Percentiles rank a stretch among this genome's conserved stretches.
Evolutionary conservation across 768 basidiomycete genomes (phyloP).

Genomic region (Kwoniella newhampshirensis): DNA sequence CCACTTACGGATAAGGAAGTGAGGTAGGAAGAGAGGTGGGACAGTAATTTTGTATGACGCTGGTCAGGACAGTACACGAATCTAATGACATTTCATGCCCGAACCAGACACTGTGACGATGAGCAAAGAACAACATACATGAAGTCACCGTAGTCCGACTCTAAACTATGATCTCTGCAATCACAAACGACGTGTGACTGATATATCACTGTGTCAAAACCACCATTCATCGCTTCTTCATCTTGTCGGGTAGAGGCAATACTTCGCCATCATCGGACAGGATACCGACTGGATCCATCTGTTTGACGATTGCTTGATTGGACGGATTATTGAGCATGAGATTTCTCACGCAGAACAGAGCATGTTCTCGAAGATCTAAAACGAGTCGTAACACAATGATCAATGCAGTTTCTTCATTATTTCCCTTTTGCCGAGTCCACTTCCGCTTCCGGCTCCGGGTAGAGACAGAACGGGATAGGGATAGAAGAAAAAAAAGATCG

Average conservation of each 20-base stretch:
- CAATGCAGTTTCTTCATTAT: too few relatives aligned
- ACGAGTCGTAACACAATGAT: conserved; percentile 4
- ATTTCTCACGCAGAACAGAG: conserved; percentile 78
- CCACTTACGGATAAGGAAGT: too few relatives aligned
- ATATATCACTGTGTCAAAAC: too few relatives aligned
- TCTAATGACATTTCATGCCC: too few relatives aligned
- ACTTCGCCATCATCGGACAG: conserved; percentile 62
- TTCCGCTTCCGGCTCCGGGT: too few relatives aligned
- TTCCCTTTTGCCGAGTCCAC: too few relatives aligned
- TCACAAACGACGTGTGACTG: too few relatives aligned
- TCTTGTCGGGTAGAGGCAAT: conserved; percentile 37
- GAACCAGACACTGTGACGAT: too few relatives aligned
- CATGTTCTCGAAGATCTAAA: conserved; percentile 85
- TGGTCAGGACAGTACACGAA: background rate
- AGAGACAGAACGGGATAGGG: background rate
- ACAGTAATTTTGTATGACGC: background rate
- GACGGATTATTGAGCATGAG: conserved; percentile 71
- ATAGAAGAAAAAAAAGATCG: background rate
- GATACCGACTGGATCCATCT: conserved; percentile 64
- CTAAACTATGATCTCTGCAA: too few relatives aligned
- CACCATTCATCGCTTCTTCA: conserved; percentile 20
- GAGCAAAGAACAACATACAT: too few relatives aligned
- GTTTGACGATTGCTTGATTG: conserved; percentile 76
- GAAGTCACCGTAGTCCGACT: too few relatives aligned
- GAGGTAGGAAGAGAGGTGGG: too few relatives aligned